Base-by-base conservation (phyloP, 495 filamentous ascomycete genomes). In the Aspergillus haitiensis region DNA sequence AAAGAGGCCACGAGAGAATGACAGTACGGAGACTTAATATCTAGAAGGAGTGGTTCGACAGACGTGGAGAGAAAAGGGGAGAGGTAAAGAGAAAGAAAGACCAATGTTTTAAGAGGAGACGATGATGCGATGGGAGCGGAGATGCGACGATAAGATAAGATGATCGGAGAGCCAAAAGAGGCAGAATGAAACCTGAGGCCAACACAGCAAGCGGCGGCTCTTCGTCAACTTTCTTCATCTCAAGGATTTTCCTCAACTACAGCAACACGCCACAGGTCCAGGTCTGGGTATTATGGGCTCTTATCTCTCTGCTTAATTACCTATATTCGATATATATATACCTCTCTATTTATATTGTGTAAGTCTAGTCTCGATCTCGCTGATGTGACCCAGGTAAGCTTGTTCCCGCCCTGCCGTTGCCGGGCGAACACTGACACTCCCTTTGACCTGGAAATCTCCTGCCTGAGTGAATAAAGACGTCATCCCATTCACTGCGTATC, bases 131-230 rank as follows among this genome's bases (percentile, higher is more conserved):
- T 54, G 56, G 62, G 21, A 27, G 72, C 72, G 73, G 76, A 75
- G 75, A 74, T 75, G 67, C 70, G 73, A 76, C 70, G 73, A 76
- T 75, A 78, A 76, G 68, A 73, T 74, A 73, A 75, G 72, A 68
- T 69, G 51, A 55, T 64, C 58, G 61, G 53, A 57, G 61, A 59
- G 48, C 56, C 58, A 46, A 44, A 63, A 60, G 52, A 47, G 37
- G 50, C 51, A 52, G 52, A 64, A 59, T 45, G 61, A 63, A 64
- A 46, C 60, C 58, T 60, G 33, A 60, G 58, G 61, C 59, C 53
- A 56, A 61, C 54, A 59, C 50, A 37, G 18, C 56, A 61, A 54
- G 52, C 52, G 50, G 39, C 39, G 40, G 54, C 60, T 59, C 61
- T 63, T 59, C 51, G 56, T 18, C 12, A 9, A 55, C 56, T 44